Conservation (phyloP, 75 land plant genomes). For the Cupressus sempervirens region DNA sequence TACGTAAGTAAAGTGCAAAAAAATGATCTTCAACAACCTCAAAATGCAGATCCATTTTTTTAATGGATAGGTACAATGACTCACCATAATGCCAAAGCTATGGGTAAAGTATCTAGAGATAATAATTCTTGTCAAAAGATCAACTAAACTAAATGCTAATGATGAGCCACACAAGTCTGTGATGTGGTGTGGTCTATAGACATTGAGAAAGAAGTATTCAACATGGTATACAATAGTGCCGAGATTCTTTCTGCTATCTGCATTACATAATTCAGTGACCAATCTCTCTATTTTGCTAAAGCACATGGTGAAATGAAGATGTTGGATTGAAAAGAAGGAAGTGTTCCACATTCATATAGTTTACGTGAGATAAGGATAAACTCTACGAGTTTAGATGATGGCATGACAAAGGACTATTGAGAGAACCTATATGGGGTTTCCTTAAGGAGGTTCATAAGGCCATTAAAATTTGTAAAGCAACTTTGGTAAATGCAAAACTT, state of each 20-base stretch:
- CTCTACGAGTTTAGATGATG: too few species aligned
- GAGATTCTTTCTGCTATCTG: conserved; percentile 48
- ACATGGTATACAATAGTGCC: conserved; percentile 35
- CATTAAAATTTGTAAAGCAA: conserved; percentile 58
- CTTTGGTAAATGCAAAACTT: conserved; percentile 49
- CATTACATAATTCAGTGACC: conserved; percentile 7
- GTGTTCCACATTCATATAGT: conserved; percentile 16
- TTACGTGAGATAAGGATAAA: conserved; percentile 59
- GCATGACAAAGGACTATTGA: conserved; percentile 41
- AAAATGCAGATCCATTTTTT: too few species aligned
- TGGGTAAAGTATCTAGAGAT: too few species aligned
- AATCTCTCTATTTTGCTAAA: conserved; percentile 46
- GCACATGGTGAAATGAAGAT: conserved; percentile 48
- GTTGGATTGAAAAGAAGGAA: conserved; percentile 43
- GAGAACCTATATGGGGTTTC: conserved; percentile 63
- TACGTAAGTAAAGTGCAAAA: too few species aligned
- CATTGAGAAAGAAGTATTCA: conserved; percentile 57
- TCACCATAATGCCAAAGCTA: too few species aligned
- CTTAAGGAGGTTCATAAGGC: conserved; percentile 56
- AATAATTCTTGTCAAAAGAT: too few species aligned
- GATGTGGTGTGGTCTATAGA: too few species aligned
- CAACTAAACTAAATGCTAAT: too few species aligned
- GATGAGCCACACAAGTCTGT: too few species aligned
- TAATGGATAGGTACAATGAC: too few species aligned
- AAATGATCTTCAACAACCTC: too few species aligned